These are phyloP conservation scores for Oryza nivara DNA, from an alignment of 176 grass and related monocot species.

Conservation along the genomic window DNA sequence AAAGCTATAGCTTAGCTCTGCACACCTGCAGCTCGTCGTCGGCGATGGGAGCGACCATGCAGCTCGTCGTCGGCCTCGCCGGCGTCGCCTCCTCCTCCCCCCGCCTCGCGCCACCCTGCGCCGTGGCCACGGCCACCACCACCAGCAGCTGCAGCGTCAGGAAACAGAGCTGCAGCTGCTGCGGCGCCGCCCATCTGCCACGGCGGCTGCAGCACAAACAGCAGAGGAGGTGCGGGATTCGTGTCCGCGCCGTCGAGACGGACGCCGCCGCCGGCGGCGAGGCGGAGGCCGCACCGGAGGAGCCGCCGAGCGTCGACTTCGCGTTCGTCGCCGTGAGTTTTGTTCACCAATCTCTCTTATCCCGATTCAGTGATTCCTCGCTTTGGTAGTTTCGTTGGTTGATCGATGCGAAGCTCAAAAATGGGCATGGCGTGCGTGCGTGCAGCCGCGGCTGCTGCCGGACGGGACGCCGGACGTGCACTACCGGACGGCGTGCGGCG, in stretches of 20 bases:
- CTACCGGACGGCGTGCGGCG: slow-evolving; percentile 76
- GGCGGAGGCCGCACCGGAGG: not conserved
- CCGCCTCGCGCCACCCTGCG: slow-evolving; percentile 17
- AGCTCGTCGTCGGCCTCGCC: slow-evolving; percentile 33
- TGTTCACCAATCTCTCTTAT: not conserved
- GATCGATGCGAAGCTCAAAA: not conserved
- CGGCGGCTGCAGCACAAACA: not conserved
- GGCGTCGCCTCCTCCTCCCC: slow-evolving; percentile 29
- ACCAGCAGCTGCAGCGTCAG: not conserved
- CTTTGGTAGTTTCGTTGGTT: not conserved
- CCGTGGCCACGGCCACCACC: not conserved
- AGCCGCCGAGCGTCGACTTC: slow-evolving; percentile 69
- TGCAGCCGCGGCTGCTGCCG: slow-evolving; percentile 77
- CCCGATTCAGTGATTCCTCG: not conserved
- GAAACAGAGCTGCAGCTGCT: slow-evolving; percentile 21
- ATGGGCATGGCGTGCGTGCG: not conserved
- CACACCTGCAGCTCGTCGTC: not conserved
- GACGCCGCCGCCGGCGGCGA: slow-evolving; percentile 36
- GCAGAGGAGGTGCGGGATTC: slow-evolving; percentile 3
- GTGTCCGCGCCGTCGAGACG: slow-evolving; percentile 48
- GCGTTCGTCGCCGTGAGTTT: slow-evolving; percentile 86
- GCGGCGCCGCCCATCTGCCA: not conserved
- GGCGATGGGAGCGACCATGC: slow-evolving; percentile 38
- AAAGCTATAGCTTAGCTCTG: not conserved
- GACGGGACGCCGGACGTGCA: slow-evolving; percentile 90